phyloP scores from a whole-genome alignment of 306 rosid species.

The Lathyrus oleraceus region DNA sequence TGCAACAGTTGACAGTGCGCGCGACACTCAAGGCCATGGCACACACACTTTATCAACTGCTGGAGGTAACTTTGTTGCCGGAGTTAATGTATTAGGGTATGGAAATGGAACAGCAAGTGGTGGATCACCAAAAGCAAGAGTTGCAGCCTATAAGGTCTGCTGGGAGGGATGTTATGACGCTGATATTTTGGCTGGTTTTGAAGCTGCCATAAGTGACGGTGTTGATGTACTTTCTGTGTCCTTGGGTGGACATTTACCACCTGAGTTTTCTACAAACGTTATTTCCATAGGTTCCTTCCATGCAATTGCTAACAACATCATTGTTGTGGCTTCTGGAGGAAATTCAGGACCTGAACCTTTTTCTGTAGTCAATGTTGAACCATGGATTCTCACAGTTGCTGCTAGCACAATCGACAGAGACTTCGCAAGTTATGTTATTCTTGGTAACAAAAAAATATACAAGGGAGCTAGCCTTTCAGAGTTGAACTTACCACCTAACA shows the following conservation, averaged over 20 bases:
- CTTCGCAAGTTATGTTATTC: slow-evolving; percentile 41
- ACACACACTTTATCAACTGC: slow-evolving; percentile 95
- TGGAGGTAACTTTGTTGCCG: slow-evolving; percentile 58
- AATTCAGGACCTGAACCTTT: slow-evolving; percentile 46
- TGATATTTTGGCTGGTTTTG: slow-evolving; percentile 72
- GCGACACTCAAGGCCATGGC: slow-evolving; percentile 78
- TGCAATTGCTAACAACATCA: slow-evolving; percentile 46
- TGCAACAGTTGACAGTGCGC: slow-evolving; percentile 21
- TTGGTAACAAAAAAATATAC: slow-evolving; percentile 48
- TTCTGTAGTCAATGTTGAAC: slow-evolving; percentile 41
- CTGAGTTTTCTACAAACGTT: neutral
- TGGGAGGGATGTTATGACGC: slow-evolving; percentile 62
- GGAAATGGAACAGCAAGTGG: slow-evolving; percentile 86
- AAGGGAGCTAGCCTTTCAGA: slow-evolving; percentile 61
- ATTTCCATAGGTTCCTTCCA: slow-evolving; percentile 61
- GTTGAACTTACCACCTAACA: slow-evolving; percentile 35
- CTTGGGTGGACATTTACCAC: slow-evolving; percentile 16
- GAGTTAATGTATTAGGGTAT: slow-evolving; percentile 47
- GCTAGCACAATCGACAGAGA: slow-evolving; percentile 70
- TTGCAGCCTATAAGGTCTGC: slow-evolving; percentile 80
- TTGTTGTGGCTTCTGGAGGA: slow-evolving; percentile 57
- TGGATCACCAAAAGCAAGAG: slow-evolving; percentile 78
- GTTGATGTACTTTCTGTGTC: slow-evolving; percentile 67
- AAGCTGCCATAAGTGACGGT: slow-evolving; percentile 74
- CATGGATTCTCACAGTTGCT: slow-evolving; percentile 66